These are phyloP conservation scores for Aspergillus cristatus DNA, from an alignment of 495 filamentous ascomycete genomes.

Conservation along the genomic window DNA sequence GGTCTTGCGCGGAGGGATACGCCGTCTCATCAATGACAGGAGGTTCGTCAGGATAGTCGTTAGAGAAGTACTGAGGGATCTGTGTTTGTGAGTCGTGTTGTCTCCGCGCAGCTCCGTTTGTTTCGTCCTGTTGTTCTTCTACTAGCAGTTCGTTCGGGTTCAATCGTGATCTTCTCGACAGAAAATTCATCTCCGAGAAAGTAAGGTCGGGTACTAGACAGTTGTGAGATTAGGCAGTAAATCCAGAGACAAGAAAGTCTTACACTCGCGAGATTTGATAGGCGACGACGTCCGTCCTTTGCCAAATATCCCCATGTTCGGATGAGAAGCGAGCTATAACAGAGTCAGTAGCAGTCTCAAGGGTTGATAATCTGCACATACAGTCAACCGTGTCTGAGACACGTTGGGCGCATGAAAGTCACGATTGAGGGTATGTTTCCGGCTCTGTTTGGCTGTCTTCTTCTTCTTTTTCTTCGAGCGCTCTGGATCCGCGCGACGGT, in stretches of 20 bases:
- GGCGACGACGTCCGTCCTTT: slow-evolving; percentile 60
- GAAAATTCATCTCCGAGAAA: slow-evolving; percentile 61
- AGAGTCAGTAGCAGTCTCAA: slow-evolving; percentile 12
- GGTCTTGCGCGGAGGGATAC: no score
- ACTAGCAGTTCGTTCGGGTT: neutral
- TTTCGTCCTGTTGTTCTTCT: no score
- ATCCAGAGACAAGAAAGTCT: slow-evolving; percentile 6
- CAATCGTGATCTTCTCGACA: slow-evolving; percentile 23
- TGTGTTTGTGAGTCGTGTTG: no score
- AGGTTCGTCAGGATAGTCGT: neutral
- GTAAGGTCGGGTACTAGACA: slow-evolving; percentile 50
- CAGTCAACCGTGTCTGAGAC: slow-evolving; percentile 51
- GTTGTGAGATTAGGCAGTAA: slow-evolving; percentile 4
- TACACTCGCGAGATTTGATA: slow-evolving; percentile 37
- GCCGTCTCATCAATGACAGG: no score
- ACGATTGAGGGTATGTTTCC: slow-evolving; percentile 46
- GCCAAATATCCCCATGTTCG: slow-evolving; percentile 54
- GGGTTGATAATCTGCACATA: slow-evolving; percentile 23
- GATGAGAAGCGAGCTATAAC: slow-evolving; percentile 41
- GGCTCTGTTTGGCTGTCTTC: slow-evolving; percentile 22
- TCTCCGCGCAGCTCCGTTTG: no score
- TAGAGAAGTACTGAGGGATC: no score
- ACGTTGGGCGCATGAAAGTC: slow-evolving; percentile 59
- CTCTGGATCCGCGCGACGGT: slow-evolving; percentile 10
- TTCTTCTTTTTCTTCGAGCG: slow-evolving; percentile 25